Base-by-base conservation (phyloP, 2,329 filamentous ascomycete species). In the Lachnellula willkommii region DNA sequence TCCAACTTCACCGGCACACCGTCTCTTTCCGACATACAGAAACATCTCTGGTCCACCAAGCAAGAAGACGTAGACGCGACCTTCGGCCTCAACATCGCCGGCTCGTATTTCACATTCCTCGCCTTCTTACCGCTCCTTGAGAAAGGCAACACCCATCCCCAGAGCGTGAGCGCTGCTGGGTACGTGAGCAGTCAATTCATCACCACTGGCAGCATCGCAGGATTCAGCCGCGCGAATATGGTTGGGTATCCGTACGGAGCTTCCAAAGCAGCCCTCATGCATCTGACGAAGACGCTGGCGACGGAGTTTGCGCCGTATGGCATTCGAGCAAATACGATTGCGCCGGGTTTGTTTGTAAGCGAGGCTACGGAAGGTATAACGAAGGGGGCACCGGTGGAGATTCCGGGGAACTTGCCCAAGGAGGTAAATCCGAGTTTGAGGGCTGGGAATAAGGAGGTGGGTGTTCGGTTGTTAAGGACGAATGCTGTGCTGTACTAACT, bases 231-330 rank as follows among this genome's bases (percentile, higher is more conserved):
- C 65, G 76, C 80, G 50, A 78, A 85, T 0, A 85, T 89, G 37
- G 85, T 87, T 17, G 88, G 89, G 43, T 91, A 85, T 69, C 82
- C 84, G 0, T 93, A 93, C 69, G 88, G 87, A 17, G 81, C 88
- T 17, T 85, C 82, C 57, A 93, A 93, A 72, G 88, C 84, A 1
- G 88, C 83, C 0, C 83, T 84, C 0, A 85, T 86, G 9, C 84
- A 90, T 57, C 71, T 90, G 26, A 82, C 83, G 4, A 90, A 89
- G 71, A 79, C 88, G 66, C 77, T 90, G 68, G 81, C 81, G 8
- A 77, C 81, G 9, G 79, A 85, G 65, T 77, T 90, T 62, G 77
- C 79, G 32, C 79, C 80, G 61, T 81, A 83, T 61, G 75, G 79
- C 7, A 79, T 91, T 35, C 73, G 84, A 47, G 80, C 51, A 2